Base-by-base conservation (phyloP, 768 basidiomycete genomes). In the Rossbeevera mucosa region DNA sequence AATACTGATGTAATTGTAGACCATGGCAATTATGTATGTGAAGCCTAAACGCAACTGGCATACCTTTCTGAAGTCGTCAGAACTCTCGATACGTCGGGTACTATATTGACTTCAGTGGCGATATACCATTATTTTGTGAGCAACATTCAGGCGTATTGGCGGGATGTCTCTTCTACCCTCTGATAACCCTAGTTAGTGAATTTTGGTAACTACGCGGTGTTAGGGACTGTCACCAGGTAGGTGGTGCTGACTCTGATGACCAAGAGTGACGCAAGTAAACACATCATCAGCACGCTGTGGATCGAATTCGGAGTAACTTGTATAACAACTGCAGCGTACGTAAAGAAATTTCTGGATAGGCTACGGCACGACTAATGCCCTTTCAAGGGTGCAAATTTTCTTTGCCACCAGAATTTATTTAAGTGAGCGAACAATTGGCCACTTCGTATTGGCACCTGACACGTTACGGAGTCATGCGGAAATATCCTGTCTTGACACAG, bases 41-140 rank as follows among this genome's bases (percentile, higher is more conserved):
- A 30, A 41, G 40, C n/a, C 6, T 12, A 8, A 29, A 28, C 4
- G 12, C 16, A 48, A 29, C 31, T 9, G 11, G 18, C 16, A n/a
- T 9, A 0, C 13, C 20, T 1, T 28, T 38, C 44, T 38, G 7
- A 47, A 47, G 7, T 28, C 14, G 3, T 25, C 18, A 49, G 49
- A 31, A 14, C 41, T n/a, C 36, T 50, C 25, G 50, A 54, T 41
- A 48, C 28, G 2, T 14, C 44, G 24, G 46, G 29, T 31, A 36
- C 40, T 18, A 5, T 40, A 24, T 48, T 61, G 45, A 44, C 44
- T 0, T 20, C 25, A 3, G 22, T 24, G 16, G 44, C 33, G 6
- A n/a, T 47, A 13, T 47, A 22, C 50, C 44, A 40, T 25, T 50
- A 54, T 18, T 56, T 44, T 52, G 44, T 44, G 42, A 48, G 52